Evolutionary conservation across 1,139 yeast species (phyloP), one percentile per base, ranked within the genome.

Genomic region (Casaregolazyma suthepensis): DNA sequence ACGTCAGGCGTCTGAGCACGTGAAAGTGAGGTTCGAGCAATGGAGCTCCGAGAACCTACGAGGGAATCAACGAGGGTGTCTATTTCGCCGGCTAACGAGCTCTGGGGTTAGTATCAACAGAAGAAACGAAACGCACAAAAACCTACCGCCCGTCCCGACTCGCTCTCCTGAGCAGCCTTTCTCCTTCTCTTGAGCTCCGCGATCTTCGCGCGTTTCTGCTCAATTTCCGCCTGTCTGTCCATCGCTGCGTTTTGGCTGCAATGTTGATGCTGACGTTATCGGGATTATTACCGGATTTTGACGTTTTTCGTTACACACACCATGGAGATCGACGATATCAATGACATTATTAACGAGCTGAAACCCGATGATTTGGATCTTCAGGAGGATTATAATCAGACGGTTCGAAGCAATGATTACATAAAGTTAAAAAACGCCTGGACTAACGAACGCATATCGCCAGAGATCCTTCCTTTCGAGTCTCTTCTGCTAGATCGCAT

Each of bases 381-480:
- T n/a, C 40, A n/a, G 5, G 40, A 35, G 17, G 40, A 13, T 35
- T 35, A 35, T 35, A 35, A 15, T 35, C 40, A n/a, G 17, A 35
- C 17, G 9, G 17, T 7, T 9, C 9, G 40, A 13, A 35, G 17
- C 17, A 50, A 52, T 12, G 57, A 49, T 23, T 51, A 48, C 15
- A 23, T 23, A 2, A 46, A 43, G 43, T 71, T 90, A 44, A 75
- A 80, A n/a, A 76, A 75, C 40, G 81, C 83, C 1, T 91, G 96
- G 97, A 70, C 87, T 43, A 80, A 85, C 54, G 99, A 93, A 66
- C 75, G 96, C 54, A 82, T 82, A 78, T 76, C 94, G 0, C 97
- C 97, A 0, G 96, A 87, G 56, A 68, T 93, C 13, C 72, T 91
- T 40, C 87, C 85, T 0, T 91, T 85, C 65, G 82, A 88, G 57